Evolutionary conservation across 2,329 filamentous ascomycete genomes (phyloP).

Genomic region (Aspergillus piperis): DNA sequence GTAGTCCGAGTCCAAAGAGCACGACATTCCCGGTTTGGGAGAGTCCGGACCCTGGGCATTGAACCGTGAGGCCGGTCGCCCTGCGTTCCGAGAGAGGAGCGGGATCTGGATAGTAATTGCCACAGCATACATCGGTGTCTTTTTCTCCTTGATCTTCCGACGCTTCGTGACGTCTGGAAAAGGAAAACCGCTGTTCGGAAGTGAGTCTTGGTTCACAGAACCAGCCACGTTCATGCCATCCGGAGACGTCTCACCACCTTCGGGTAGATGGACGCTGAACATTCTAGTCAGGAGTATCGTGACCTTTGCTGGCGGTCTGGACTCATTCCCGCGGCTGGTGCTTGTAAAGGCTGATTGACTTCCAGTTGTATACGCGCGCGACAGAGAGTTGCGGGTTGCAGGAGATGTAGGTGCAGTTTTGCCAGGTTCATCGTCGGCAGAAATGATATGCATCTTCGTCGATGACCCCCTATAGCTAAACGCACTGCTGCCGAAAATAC

Average conservation of each 20-base stretch:
- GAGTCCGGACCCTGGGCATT: conserved; percentile 36
- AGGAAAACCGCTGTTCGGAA: conserved; percentile 39
- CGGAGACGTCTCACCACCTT: conserved; percentile 41
- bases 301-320: conserved; percentile 48
- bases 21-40: conserved; percentile 37
- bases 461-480: conserved; percentile 61
- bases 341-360: conserved; percentile 32
- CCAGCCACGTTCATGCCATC: conserved; percentile 37
- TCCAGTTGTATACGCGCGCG: conserved; percentile 42
- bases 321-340: conserved; percentile 28
- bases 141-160: conserved; percentile 53
- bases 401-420: conserved; percentile 28
- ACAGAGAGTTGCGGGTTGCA: conserved; percentile 36
- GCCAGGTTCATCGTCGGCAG: conserved; percentile 40
- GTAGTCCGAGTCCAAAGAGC: conserved; percentile 46
- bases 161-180: conserved; percentile 44
- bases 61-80: conserved; percentile 39
- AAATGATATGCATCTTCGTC: conserved; percentile 62
- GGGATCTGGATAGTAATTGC: conserved; percentile 59
- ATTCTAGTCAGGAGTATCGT: conserved; percentile 61
- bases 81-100: conserved; percentile 35
- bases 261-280: conserved; percentile 59
- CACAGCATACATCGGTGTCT: conserved; percentile 62
- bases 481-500: conserved; percentile 62
- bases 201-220: conserved; percentile 35